A percentile compares a stretch with the other conserved stretches of the same genome.
phyloP scores from a whole-genome alignment of 106 monocot species.

The Chionographis japonica region DNA sequence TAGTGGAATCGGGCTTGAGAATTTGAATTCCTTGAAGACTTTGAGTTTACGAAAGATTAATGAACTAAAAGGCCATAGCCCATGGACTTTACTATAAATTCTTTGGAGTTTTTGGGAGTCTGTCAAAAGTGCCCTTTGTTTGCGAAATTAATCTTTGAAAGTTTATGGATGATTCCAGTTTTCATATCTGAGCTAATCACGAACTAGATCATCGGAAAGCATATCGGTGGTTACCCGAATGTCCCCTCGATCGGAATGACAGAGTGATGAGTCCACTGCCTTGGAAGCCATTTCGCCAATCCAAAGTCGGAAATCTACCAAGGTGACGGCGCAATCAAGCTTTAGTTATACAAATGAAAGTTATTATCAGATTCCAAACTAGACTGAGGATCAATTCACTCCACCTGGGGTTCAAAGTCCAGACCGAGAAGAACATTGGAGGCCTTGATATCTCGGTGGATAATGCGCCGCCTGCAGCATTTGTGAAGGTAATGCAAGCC shows the following conservation, averaged over 20 bases:
- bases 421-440: constrained; percentile 63
- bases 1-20: too few relatives aligned
- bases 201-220: too few relatives aligned
- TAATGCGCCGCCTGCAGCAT: constrained; percentile 49
- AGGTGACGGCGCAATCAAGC: neutral
- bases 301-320: constrained; percentile 73
- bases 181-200: too few relatives aligned
- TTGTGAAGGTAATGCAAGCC: constrained; percentile 71
- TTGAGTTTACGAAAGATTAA: too few relatives aligned
- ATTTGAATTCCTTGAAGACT: too few relatives aligned
- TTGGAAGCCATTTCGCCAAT: constrained; percentile 74
- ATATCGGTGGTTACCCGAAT: constrained; percentile 38
- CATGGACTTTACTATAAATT: too few relatives aligned
- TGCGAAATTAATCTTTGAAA: too few relatives aligned
- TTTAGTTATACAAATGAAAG: neutral
- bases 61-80: too few relatives aligned
- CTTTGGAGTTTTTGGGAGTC: too few relatives aligned
- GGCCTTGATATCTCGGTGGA: constrained; percentile 68
- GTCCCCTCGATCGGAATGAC: constrained; percentile 68
- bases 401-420: constrained; percentile 60
- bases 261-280: constrained; percentile 70
- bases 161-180: neutral
- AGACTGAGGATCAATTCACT: neutral
- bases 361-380: neutral
- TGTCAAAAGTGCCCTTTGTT: too few relatives aligned